Evolutionary conservation across 2,329 filamentous ascomycete genomes (phyloP), one percentile per base, ranked within the genome.

Genomic region (Cladorrhinum sp.): DNA sequence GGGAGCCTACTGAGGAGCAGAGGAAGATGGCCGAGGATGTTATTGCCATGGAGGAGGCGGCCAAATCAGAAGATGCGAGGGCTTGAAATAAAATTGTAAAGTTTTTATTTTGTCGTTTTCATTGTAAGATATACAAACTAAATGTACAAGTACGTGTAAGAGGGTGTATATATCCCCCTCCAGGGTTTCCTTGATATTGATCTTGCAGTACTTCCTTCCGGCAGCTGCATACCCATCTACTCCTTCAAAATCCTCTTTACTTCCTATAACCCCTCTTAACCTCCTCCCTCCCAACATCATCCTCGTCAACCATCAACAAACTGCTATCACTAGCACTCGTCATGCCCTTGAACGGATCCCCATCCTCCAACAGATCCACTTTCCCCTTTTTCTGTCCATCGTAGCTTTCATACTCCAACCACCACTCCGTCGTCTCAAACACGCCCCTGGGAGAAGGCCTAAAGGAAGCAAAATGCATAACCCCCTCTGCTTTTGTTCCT

Each of bases 351-450:
- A 95, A 92, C 48, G 91, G 90, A 79, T 95, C 81, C 62, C 77
- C 79, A 3, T 82, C 85, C 67, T 90, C 86, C 64, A 97, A 80
- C 73, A 99, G 76, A 71, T 96, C 88, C 66, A 97, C 76, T 80
- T 20, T 21, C 18, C 49, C 66, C 67, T 28, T 28, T 28, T 28
- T 9, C 26, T 28, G 4, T 28, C 26, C 26, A 5, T 28, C 26
- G 4, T 28, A 9, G 9, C 26, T 28, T 9, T 83, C 82, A 66
- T 88, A 85, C 56, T 79, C 86, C 69, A 99, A 78, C 72, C 88
- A 95, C 93, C 94, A 99, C 79, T 93, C 90, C 60, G 88, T 84
- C 36, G 95, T 99, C 78, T 92, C 87, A 75, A 96, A 98, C 80
- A 84, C 76, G 39, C 79, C 80, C 68, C 84, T 83, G 60, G 79